phyloP scores from a whole-genome alignment of 2,329 filamentous ascomycete genomes.

The Sporothrix luriei region DNA sequence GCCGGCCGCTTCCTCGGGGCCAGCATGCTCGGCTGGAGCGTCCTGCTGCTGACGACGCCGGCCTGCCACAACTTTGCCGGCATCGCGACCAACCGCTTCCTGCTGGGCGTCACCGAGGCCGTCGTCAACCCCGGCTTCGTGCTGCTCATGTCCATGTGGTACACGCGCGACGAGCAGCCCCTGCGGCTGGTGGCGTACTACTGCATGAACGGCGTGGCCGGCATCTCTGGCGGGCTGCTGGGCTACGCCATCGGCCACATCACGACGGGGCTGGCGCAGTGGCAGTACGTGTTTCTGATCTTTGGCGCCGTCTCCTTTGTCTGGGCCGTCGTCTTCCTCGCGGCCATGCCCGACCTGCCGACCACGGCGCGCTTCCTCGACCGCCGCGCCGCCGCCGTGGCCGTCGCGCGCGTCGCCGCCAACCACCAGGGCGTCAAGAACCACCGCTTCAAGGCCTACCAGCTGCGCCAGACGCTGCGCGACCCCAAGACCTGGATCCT shows the following conservation, averaged over 20 bases:
- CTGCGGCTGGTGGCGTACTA: constrained; percentile 63
- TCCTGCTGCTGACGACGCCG: constrained; percentile 54
- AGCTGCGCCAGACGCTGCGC: constrained; percentile 59
- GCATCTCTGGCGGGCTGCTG: constrained; percentile 38
- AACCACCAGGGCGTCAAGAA: constrained; percentile 64
- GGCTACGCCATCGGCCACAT: constrained; percentile 39
- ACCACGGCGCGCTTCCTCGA: constrained; percentile 57
- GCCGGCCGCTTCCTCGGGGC: constrained; percentile 45
- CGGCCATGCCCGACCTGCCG: constrained; percentile 56
- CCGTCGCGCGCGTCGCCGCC: constrained; percentile 56
- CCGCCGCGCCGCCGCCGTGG: constrained; percentile 54
- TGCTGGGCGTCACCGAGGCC: constrained; percentile 67
- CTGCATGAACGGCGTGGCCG: constrained; percentile 57
- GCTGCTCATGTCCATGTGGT: constrained; percentile 58
- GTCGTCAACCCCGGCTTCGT: constrained; percentile 55
- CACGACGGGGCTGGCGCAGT: constrained; percentile 36
- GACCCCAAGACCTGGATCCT: constrained; percentile 63
- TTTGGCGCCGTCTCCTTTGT: constrained; percentile 55
- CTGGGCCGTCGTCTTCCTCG: constrained; percentile 50
- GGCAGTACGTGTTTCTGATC: constrained; percentile 52
- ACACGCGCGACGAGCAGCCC: constrained; percentile 44
- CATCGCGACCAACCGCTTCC: constrained; percentile 58
- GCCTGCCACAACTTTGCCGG: constrained; percentile 56
- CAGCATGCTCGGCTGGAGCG: constrained; percentile 60
- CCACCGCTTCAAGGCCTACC: constrained; percentile 56